These are phyloP conservation scores for Hypoxylon sp. DNA, from an alignment of 2,329 filamentous ascomycete genomes.

Conservation along the genomic window DNA sequence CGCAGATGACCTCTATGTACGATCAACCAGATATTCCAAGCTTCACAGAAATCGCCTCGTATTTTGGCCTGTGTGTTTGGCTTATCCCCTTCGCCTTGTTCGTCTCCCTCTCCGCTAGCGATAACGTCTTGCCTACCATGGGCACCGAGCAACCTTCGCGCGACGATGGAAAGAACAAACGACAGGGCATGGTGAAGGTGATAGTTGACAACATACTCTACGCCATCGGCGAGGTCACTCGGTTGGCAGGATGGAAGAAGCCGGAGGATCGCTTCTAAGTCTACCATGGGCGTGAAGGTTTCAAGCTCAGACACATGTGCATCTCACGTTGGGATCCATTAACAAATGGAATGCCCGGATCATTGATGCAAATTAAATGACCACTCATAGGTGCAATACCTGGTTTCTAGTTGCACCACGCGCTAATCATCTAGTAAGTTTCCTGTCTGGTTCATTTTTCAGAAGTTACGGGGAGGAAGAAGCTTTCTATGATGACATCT, in stretches of 20 bases:
- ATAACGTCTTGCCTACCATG: constrained; percentile 94
- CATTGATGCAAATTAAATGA: too few species aligned
- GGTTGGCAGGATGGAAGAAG: constrained; percentile 53
- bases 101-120: constrained; percentile 90
- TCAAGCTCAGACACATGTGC: too few species aligned
- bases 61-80: constrained; percentile 97
- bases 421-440: too few species aligned
- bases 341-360: too few species aligned
- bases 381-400: too few species aligned
- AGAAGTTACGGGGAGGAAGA: too few species aligned
- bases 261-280: constrained; percentile 50
- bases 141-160: constrained; percentile 71
- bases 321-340: too few species aligned
- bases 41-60: constrained; percentile 94
- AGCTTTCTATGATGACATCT: constrained; percentile 50
- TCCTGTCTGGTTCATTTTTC: too few species aligned
- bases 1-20: constrained; percentile 67
- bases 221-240: constrained; percentile 57
- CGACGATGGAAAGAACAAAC: constrained; percentile 58
- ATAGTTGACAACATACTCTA: constrained; percentile 67
- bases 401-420: too few species aligned
- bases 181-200: constrained; percentile 73
- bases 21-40: constrained; percentile 73
- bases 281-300: too few species aligned
- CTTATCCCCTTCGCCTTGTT: constrained; percentile 95